Evolutionary conservation across 495 filamentous ascomycete species (phyloP).

Genomic region (Penicillium paradoxum): DNA sequence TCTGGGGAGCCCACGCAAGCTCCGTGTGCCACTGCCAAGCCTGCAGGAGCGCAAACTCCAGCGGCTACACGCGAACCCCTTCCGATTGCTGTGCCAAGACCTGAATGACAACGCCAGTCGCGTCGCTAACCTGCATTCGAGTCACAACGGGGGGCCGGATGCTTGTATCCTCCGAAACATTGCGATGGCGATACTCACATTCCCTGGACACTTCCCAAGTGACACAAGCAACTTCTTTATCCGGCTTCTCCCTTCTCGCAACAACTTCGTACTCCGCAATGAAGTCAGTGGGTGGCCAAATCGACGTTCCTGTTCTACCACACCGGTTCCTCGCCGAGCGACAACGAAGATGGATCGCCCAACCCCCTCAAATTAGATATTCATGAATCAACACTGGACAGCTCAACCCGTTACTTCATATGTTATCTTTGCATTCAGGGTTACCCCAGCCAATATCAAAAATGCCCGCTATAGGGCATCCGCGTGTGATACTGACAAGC

Average conservation of each 20-base stretch:
- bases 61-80: neutral
- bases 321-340: neutral
- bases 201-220: neutral
- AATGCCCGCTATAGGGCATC: constrained; percentile 1
- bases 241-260: neutral
- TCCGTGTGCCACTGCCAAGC: constrained; percentile 1
- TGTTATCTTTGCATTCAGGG: too few relatives aligned
- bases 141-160: neutral
- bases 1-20: constrained; percentile 4
- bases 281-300: neutral
- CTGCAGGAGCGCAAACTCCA: neutral
- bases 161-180: neutral
- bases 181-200: neutral
- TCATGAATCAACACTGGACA: too few relatives aligned
- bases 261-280: neutral
- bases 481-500: neutral
- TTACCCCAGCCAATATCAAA: neutral
- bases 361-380: neutral
- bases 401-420: too few relatives aligned
- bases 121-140: neutral
- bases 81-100: neutral
- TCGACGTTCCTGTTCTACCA: neutral
- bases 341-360: too few relatives aligned
- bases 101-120: neutral
- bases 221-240: neutral